Base-by-base conservation (phyloP, 2,329 filamentous ascomycete genomes). In the Hymenotorrendiella dingleyae region DNA sequence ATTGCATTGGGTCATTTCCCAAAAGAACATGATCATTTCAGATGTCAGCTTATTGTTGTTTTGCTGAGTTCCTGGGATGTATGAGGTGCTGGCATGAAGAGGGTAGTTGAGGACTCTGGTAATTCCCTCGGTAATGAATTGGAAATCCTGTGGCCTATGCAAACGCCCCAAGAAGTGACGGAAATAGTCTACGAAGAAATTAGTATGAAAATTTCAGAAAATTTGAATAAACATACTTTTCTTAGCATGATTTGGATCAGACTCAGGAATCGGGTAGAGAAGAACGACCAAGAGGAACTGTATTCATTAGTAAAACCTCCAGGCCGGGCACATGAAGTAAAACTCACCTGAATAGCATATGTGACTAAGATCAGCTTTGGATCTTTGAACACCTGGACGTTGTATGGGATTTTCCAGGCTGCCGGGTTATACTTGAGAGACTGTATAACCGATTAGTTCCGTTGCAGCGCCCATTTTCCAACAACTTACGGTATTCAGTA, bases 1-100 rank as follows among this genome's bases (percentile, higher is more conserved):
- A 67, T 98, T 98, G 73, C 91, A 96, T 64, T 98, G 93, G 4
- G 93, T 80, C 27, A 88, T 80, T 68, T 98, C 93, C 93, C 93
- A 98, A 61, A 97, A 96, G 2, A 98, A 73, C 76, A 96, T 93
- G 42, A 97, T 82, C 69, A 94, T 94, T 65, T 98, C 93, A 2
- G 93, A 90, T 0, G 90, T 88, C 74, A 91, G 94, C 59, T 86
- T 87, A 40, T 87, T 71, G 0, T 84, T 78, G 36, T 84, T 22
- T 78, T 46, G 46, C 56, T 94, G 87, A 28, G 83, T 84, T 4
- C 89, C 87, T 0, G 91, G 89, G 2, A 96, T 78, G 62, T 95
- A 96, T 1, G 90, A 91, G 9, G 79, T 78, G 45, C 88, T 94
- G 32, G 88, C 84, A 66, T 94, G 88, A 49, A 96, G 80, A 19